These are phyloP conservation scores for Phaseolus coccineus DNA, from an alignment of 331 rosid genomes.

Conservation along the genomic window DNA sequence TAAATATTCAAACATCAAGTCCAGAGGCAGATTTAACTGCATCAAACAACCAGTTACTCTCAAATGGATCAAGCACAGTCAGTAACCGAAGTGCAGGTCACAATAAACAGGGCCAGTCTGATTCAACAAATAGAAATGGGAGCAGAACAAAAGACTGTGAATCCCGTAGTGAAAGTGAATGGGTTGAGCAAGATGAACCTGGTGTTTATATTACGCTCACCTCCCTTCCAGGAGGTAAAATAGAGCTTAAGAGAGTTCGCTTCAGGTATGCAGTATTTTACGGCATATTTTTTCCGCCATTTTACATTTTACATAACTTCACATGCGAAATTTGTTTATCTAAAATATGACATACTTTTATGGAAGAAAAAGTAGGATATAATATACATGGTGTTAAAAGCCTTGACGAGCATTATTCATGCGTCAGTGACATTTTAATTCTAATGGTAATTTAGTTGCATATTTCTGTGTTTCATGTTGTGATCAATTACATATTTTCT, in stretches of 20 bases:
- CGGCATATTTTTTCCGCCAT: slow-evolving; percentile 24
- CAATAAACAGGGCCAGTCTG: slow-evolving; percentile 76
- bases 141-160: slow-evolving; percentile 81
- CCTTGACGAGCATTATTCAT: slow-evolving; percentile 13
- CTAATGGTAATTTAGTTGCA: neutral
- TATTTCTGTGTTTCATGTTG: neutral
- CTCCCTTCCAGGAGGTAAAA: slow-evolving; percentile 88
- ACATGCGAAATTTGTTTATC: neutral
- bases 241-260: slow-evolving; percentile 96
- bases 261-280: slow-evolving; percentile 72
- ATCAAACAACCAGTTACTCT: slow-evolving; percentile 66
- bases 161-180: slow-evolving; percentile 75
- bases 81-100: slow-evolving; percentile 62
- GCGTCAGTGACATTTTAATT: neutral
- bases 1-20: slow-evolving; percentile 64
- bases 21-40: slow-evolving; percentile 76
- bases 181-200: slow-evolving; percentile 98
- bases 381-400: neutral
- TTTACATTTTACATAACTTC: neutral
- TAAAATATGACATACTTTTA: slow-evolving; percentile 21
- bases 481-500: neutral
- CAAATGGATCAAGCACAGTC: slow-evolving; percentile 74
- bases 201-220: slow-evolving; percentile 97
- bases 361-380: neutral
- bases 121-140: slow-evolving; percentile 72